Base-by-base conservation (phyloP, 495 filamentous ascomycete genomes). In the Aspergillus indologenus region DNA sequence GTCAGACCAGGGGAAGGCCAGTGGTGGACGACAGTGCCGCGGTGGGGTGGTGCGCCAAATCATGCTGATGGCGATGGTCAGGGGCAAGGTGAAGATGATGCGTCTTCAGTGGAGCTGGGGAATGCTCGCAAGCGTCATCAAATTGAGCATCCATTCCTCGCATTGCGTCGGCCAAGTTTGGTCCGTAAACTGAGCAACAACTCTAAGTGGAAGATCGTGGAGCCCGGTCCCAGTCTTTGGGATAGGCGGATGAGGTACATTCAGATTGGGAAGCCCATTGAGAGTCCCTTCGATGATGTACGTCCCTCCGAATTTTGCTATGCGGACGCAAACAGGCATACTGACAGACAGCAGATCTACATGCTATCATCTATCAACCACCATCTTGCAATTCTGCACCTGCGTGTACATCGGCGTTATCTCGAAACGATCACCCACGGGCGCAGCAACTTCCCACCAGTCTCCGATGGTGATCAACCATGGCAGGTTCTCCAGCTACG, bases 291-390 rank as follows among this genome's bases (percentile, higher is more conserved):
- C 65, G 85, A 87, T 56, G 80, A 86, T 70, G 85, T 87, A 76
- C 57, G 50, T 53, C 0, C 44, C 15, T 49, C 1, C 3, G 14
- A 21, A 15, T 14, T 29, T 29, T 3, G 26, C 17, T 8, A 34
- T 20, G 0, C 53, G 40, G 20, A 23, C 5, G 15, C 6, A 2
- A 40, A 4, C 34, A 40, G 34, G n/a, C 7, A 43, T 21, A 57
- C 58, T 66, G 57, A 64, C 49, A 1, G 54, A 11, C 34, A 14
- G 1, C 73, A 96, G 80, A 82, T 96, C 43, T 96, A 91, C 72
- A 83, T 96, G 65, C 65, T 96, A 50, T 91, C 88, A 48, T 83
- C 86, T 3, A 75, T 96, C 52, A 90, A 92, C 70, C 91, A 95
- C 69, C 92, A 96, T 59, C 71, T 96, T 43, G 83, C 83, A 54